Conservation (phyloP, 2,329 filamentous ascomycete genomes). For the Aspergillus aculeatinus region DNA sequence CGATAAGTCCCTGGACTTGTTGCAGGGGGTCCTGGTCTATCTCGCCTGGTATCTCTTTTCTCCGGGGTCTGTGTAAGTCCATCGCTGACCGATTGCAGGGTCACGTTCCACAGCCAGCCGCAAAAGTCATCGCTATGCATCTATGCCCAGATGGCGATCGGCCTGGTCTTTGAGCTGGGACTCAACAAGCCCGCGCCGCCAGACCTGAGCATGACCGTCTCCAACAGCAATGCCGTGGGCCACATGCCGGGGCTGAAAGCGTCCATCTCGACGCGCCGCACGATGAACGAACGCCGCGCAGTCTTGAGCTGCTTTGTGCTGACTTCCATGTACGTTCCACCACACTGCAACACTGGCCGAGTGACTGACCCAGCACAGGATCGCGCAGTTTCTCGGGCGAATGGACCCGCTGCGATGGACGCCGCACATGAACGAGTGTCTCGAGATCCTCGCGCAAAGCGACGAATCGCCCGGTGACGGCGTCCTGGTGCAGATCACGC, state of each 20-base stretch:
- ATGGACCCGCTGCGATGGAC: constrained; percentile 40
- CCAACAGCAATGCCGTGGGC: constrained; percentile 2
- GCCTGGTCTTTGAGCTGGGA: constrained; percentile 9
- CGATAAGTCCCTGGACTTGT: constrained; percentile 9
- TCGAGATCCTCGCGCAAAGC: constrained; percentile 2
- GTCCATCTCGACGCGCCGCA: constrained; percentile 4
- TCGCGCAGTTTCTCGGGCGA: constrained; percentile 45
- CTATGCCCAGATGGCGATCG: constrained; percentile 13
- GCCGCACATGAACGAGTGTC: constrained; percentile 11
- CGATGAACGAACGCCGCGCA: constrained; percentile 15
- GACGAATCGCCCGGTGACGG: constrained; percentile 4
- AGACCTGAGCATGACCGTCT: background rate
- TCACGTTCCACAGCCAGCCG: constrained; percentile 10
- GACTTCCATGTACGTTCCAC: constrained; percentile 9
- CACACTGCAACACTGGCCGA: background rate
- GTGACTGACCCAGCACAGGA: constrained; percentile 26
- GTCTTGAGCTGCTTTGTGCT: constrained; percentile 13
- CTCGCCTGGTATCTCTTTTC: constrained; percentile 7
- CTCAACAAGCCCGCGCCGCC: constrained; percentile 11
- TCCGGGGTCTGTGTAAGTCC: too few relatives aligned
- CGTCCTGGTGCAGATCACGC: constrained; percentile 4
- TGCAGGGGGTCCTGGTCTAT: constrained; percentile 14
- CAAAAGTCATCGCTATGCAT: constrained; percentile 12
- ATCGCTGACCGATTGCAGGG: constrained; percentile 1
- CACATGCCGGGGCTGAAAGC: background rate